Percentiles rank a stretch among this genome's conserved stretches.
Evolutionary conservation across 2,329 filamentous ascomycete species (phyloP).

Genomic region (Fusarium tuaranense): DNA sequence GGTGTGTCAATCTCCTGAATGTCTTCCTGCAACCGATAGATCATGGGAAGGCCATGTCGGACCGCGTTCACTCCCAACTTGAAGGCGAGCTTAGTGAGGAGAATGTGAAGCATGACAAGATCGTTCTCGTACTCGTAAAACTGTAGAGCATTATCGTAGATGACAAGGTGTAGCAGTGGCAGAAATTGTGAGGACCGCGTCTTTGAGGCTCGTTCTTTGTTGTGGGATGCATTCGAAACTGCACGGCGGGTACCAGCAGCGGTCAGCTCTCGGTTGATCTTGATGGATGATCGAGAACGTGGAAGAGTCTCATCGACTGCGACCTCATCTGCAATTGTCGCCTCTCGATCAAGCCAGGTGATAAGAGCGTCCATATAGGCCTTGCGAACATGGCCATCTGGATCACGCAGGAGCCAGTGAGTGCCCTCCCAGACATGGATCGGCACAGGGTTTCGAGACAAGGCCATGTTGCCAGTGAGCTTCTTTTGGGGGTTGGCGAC

Average conservation of each 20-base stretch:
- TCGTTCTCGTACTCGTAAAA: conserved; percentile 79
- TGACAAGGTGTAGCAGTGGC: conserved; percentile 82
- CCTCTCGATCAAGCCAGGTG: conserved; percentile 88
- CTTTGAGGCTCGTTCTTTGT: conserved; percentile 65
- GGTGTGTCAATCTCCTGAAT: conserved; percentile 75
- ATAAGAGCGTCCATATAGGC: conserved; percentile 87
- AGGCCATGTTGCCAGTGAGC: conserved; percentile 68
- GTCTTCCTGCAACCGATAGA: conserved; percentile 88
- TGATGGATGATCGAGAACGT: conserved; percentile 57
- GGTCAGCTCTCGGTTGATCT: conserved; percentile 55
- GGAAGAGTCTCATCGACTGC: conserved; percentile 68
- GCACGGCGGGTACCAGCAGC: conserved; percentile 66
- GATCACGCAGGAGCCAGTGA: conserved; percentile 89
- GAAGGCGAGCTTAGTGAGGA: conserved; percentile 79
- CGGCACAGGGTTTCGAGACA: conserved; percentile 80
- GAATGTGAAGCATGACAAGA: conserved; percentile 79
- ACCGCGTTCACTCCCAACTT: conserved; percentile 86
- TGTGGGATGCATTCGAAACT: conserved; percentile 73
- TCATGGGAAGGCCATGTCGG: conserved; percentile 85
- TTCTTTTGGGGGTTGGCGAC: conserved; percentile 80
- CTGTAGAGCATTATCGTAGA: conserved; percentile 90
- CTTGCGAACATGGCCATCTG: conserved; percentile 80
- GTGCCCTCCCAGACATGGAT: conserved; percentile 95
- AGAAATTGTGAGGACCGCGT: conserved; percentile 77
- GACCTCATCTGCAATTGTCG: conserved; percentile 72